Conservation (phyloP, 1,139 yeast species). For the Geotrichum bryndzae region DNA sequence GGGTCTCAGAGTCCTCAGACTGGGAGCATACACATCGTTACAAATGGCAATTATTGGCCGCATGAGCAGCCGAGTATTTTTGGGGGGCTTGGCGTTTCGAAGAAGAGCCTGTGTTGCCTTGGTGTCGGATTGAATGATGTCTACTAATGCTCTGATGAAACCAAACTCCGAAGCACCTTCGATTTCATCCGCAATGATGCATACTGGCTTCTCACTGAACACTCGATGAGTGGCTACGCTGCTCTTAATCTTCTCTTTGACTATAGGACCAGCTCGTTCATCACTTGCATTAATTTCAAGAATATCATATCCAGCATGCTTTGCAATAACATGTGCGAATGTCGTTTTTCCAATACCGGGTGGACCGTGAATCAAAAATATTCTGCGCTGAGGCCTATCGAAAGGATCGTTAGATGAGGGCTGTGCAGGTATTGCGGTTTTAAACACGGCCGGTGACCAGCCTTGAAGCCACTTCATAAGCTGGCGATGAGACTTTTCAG, state of each 20-base stretch:
- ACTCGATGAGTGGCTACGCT: slow-evolving; percentile 60
- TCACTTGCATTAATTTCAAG: slow-evolving; percentile 91
- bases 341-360: slow-evolving; percentile 96
- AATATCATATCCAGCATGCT: slow-evolving; percentile 72
- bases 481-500: slow-evolving; percentile 68
- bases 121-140: slow-evolving; percentile 55
- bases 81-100: slow-evolving; percentile 11
- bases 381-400: slow-evolving; percentile 64
- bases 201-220: slow-evolving; percentile 59
- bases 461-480: slow-evolving; percentile 73
- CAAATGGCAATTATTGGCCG: slow-evolving; percentile 92
- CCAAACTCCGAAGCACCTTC: slow-evolving; percentile 88
- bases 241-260: slow-evolving; percentile 58
- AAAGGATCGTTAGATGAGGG: slow-evolving; percentile 44
- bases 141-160: slow-evolving; percentile 61
- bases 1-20: slow-evolving; percentile 68
- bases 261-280: slow-evolving; percentile 55
- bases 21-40: slow-evolving; percentile 71
- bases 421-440: slow-evolving; percentile 12
- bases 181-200: slow-evolving; percentile 81
- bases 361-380: slow-evolving; percentile 79
- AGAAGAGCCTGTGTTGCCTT: slow-evolving; percentile 30
- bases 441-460: slow-evolving; percentile 68
- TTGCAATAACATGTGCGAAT: slow-evolving; percentile 77
- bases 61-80: slow-evolving; percentile 42